Evolutionary conservation across 2,329 filamentous ascomycete species (phyloP).

Genomic region (Xylariomycetidae sp.): DNA sequence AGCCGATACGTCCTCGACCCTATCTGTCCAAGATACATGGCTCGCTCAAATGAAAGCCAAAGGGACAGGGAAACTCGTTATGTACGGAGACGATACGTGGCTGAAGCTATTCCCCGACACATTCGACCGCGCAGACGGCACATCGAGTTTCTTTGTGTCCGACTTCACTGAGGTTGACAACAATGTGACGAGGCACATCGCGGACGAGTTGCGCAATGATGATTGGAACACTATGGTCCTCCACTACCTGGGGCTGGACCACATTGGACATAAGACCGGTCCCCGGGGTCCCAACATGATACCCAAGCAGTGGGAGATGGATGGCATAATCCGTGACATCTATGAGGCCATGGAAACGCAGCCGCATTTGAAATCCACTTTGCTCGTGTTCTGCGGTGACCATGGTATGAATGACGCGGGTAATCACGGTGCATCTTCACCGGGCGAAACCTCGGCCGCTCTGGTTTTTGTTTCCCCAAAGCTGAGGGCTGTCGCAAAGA

Average conservation of each 20-base stretch:
- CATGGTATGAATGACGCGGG: conserved; percentile 99
- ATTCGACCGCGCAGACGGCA: conserved; percentile 84
- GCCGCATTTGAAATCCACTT: conserved; percentile 65
- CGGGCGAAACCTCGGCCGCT: conserved; percentile 90
- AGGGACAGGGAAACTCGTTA: conserved; percentile 67
- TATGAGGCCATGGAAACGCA: conserved; percentile 68
- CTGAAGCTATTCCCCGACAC: conserved; percentile 88
- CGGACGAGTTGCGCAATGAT: conserved; percentile 62
- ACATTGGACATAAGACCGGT: conserved; percentile 95
- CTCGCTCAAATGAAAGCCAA: conserved; percentile 82
- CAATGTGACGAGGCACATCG: conserved; percentile 90
- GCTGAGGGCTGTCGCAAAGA: conserved; percentile 50
- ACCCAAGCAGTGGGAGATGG: conserved; percentile 92
- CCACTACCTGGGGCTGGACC: conserved; percentile 92
- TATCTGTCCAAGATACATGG: conserved; percentile 91
- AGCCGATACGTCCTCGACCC: conserved; percentile 81
- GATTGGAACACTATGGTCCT: conserved; percentile 95
- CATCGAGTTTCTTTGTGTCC: conserved; percentile 96
- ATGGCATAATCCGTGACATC: conserved; percentile 68
- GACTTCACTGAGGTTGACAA: conserved; percentile 97
- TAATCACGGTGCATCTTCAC: conserved; percentile 90
- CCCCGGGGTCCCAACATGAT: conserved; percentile 85
- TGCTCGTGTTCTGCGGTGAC: conserved; percentile 85
- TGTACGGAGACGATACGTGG: conserved; percentile 99
- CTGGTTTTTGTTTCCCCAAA: conserved; percentile 88